Evolutionary conservation across 352 stramenopile genomes (phyloP).

Genomic region (Blastocystis sp.): DNA sequence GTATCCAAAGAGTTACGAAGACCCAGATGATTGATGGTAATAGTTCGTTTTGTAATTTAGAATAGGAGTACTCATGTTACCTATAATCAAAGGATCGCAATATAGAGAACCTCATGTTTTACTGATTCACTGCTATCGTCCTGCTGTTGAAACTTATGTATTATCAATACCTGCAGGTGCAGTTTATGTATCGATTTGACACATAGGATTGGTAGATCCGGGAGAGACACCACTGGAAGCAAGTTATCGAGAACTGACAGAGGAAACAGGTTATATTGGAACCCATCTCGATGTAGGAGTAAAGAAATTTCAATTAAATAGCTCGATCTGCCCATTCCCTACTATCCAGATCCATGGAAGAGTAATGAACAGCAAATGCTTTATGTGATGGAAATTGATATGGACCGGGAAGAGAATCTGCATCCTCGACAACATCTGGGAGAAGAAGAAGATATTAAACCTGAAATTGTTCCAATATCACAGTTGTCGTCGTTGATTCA

Average conservation of each 20-base stretch:
- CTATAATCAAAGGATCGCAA: conserved; percentile 25
- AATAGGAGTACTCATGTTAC: conserved; percentile 25
- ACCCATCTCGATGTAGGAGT: not conserved
- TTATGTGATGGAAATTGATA: conserved; percentile 25
- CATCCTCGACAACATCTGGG: conserved; percentile 19
- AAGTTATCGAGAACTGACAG: conserved; percentile 25
- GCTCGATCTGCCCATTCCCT: not conserved
- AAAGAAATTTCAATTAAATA: not conserved
- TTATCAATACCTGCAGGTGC: conserved; percentile 23
- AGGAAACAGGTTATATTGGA: conserved; percentile 49
- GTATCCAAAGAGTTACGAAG: conserved; percentile 38
- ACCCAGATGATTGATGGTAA: conserved; percentile 45
- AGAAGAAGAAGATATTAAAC: conserved; percentile 6
- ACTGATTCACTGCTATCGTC: not conserved
- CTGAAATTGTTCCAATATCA: conserved; percentile 29
- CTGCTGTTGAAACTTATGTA: conserved; percentile 15
- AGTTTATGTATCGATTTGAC: not conserved
- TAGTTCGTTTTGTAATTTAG: not conserved
- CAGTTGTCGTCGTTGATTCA: not conserved
- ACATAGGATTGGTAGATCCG: conserved; percentile 22
- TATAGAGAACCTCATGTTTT: conserved; percentile 54
- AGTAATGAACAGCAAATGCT: conserved; percentile 48
- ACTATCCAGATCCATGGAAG: conserved; percentile 50
- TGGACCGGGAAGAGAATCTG: conserved; percentile 24
- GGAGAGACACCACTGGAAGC: not conserved